Base-by-base conservation (phyloP, 345 rosid species). In the Noccaea bulbosa region DNA sequence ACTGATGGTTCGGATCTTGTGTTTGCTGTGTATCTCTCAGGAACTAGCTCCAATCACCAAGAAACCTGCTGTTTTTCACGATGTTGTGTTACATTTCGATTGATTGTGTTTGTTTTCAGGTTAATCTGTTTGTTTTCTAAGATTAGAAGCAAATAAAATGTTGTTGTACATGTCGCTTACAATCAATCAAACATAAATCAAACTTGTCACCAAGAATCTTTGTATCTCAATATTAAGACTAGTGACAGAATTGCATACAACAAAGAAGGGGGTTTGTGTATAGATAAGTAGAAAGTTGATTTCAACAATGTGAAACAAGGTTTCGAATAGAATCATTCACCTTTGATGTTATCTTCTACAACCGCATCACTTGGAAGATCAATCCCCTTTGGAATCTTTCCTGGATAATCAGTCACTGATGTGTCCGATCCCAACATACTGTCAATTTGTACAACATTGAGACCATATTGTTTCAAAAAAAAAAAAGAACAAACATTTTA, bases 341-440 rank as follows among this genome's bases (percentile, higher is more conserved):
- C 78, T 44, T 67, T 52, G 57, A 34, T 55, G 60, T 76, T 81
- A 33, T 49, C 61, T 44, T 71, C 76, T 50, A 59, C 75, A 64
- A 50, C 77, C 12, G 27, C 80, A 77, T 73, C 82, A 14, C 90
- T 85, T 17, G 91, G 88, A 47, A 60, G 65, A 77, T 87, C 87
- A 46, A 57, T 77, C 17, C 89, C 89, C 4, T 81, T 27, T 43
- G 98, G 98, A 55, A 88, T 79, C 82, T 81, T 90, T 75, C 98
- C 98, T 1, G 96, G 91, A 79, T 87, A 93, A 69, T 93, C 82
- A 6, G 92, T 87, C 7, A 76, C 62, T 4, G 93, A 77, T 7
- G 72, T 12, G 71, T 85, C 90, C 2, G 90, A 83, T 46, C 97
- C 97, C 38, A 59, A 41, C 91, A 87, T 87, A 62, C 98, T 93